Evolutionary conservation across 2,329 filamentous ascomycete genomes (phyloP).

Genomic region (Cadophora gregata): DNA sequence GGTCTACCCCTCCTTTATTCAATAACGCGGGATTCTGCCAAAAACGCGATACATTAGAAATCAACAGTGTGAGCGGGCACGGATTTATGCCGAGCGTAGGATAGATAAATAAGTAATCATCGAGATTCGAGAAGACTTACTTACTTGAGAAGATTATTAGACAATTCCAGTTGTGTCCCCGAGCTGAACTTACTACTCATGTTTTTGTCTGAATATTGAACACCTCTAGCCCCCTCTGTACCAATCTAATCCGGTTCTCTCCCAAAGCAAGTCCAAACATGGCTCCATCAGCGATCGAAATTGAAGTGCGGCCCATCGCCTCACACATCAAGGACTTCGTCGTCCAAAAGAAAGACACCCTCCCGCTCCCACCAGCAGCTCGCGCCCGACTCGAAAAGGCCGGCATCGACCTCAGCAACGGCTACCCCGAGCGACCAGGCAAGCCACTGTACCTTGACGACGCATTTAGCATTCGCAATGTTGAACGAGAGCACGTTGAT

Average conservation of each 20-base stretch:
- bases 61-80: conserved; percentile 21
- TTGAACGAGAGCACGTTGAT: conserved; percentile 62
- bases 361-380: conserved; percentile 64
- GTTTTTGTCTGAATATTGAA: not conserved
- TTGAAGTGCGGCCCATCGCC: conserved; percentile 61
- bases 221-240: not conserved
- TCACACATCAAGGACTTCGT: conserved; percentile 67
- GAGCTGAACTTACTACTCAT: not conserved
- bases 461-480: conserved; percentile 67
- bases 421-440: conserved; percentile 74
- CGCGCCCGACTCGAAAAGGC: conserved; percentile 68
- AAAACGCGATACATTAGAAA: conserved; percentile 28
- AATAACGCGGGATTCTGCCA: conserved; percentile 3
- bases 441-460: conserved; percentile 73
- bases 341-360: conserved; percentile 66
- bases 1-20: conserved; percentile 21
- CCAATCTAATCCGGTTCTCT: too few species aligned
- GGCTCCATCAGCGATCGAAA: conserved; percentile 47
- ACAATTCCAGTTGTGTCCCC: too few species aligned
- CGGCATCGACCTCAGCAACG: conserved; percentile 70
- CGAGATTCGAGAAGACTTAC: not conserved
- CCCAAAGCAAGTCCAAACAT: conserved; percentile 43
- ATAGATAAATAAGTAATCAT: conserved; percentile 8
- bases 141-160: not conserved
- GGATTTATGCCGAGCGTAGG: conserved; percentile 3